Evolutionary conservation across 164 flowering plant genomes (phyloP).

Genomic region (Magnolia sinica): DNA sequence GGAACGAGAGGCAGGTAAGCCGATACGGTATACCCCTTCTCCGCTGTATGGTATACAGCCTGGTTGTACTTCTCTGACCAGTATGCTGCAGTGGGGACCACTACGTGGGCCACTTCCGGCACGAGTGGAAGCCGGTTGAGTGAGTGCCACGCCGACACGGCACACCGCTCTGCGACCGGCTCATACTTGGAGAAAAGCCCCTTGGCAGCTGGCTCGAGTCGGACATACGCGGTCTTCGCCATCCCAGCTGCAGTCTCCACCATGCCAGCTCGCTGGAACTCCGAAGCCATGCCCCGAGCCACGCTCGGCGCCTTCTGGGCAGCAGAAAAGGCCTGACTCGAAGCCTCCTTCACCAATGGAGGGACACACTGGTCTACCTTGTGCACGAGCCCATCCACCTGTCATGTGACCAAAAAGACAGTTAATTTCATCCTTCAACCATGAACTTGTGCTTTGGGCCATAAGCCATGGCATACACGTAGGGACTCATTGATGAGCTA

Average conservation of each 20-base stretch:
- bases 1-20: conserved; percentile 71
- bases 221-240: conserved; percentile 37
- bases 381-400: conserved; percentile 64
- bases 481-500: too few relatives aligned
- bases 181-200: conserved; percentile 55
- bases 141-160: conserved; percentile 56
- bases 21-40: conserved; percentile 48
- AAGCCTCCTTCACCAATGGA: conserved; percentile 46
- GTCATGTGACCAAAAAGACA: conserved; percentile 4
- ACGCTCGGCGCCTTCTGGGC: conserved; percentile 56
- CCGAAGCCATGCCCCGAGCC: conserved; percentile 54
- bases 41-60: conserved; percentile 35
- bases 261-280: conserved; percentile 56
- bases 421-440: neutral
- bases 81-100: conserved; percentile 61
- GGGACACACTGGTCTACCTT: conserved; percentile 66
- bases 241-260: conserved; percentile 49
- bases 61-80: conserved; percentile 72
- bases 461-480: too few relatives aligned
- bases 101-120: conserved; percentile 64
- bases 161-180: conserved; percentile 74
- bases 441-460: too few relatives aligned
- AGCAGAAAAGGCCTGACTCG: conserved; percentile 40
- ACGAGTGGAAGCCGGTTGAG: conserved; percentile 66
- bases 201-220: conserved; percentile 57